Conservation (phyloP, 2,329 filamentous ascomycete species). For the Purpureocillium takamizusanense region DNA sequence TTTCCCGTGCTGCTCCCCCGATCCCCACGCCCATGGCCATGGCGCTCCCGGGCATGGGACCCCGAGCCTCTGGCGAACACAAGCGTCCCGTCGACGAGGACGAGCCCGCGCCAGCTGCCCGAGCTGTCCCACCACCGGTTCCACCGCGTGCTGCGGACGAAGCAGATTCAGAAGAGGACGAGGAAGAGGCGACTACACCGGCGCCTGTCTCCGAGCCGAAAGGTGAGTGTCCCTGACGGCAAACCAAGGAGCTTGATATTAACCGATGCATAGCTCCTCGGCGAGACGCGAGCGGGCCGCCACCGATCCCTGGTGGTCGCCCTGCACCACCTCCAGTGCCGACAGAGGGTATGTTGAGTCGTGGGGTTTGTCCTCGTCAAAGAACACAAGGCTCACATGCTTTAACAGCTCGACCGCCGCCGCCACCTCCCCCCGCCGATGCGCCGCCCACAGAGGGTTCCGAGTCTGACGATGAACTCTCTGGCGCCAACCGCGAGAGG, state of each 20-base stretch:
- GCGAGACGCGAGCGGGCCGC: conserved; percentile 25
- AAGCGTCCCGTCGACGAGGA: conserved; percentile 26
- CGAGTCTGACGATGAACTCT: conserved; percentile 82
- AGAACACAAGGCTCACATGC: conserved; percentile 14
- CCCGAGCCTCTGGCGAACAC: conserved; percentile 34
- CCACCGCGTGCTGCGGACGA: conserved; percentile 15
- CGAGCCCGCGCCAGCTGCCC: conserved; percentile 12
- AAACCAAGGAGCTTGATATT: conserved; percentile 10
- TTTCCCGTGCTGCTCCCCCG: conserved; percentile 37
- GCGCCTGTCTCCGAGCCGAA: conserved; percentile 15
- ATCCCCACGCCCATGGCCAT: conserved; percentile 55
- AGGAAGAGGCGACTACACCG: conserved; percentile 24
- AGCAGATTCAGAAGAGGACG: conserved; percentile 22
- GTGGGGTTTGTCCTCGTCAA: neutral
- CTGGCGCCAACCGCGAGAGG: conserved; percentile 22
- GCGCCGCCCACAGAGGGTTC: conserved; percentile 65
- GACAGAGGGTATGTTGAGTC: conserved; percentile 47
- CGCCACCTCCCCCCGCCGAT: conserved; percentile 41
- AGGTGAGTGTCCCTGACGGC: conserved; percentile 11
- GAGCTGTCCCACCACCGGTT: conserved; percentile 19
- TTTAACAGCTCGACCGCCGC: conserved; percentile 51
- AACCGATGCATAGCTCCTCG: conserved; percentile 20
- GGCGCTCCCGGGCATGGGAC: conserved; percentile 64
- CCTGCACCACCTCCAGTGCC: conserved; percentile 50
- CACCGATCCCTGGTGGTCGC: conserved; percentile 40